phyloP scores from a whole-genome alignment of 2,329 filamentous ascomycete genomes.

The Fusarium xyrophilum region DNA sequence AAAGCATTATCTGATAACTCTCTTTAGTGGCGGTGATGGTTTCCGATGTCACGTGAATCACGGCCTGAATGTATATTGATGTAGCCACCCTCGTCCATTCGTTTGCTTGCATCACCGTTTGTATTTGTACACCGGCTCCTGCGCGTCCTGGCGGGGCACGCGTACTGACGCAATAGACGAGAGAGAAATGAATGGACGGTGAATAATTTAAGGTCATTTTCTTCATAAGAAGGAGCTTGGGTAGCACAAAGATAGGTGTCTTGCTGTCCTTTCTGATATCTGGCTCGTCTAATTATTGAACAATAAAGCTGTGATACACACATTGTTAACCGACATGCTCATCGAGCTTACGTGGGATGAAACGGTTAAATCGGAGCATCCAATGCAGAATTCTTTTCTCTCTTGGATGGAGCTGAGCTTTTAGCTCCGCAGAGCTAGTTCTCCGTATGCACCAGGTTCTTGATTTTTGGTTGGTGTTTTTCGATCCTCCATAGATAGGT shows the following conservation, averaged over 20 bases:
- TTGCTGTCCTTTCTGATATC: not conserved
- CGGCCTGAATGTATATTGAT: conserved; percentile 25
- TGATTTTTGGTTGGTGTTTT: conserved; percentile 18
- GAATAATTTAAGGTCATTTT: conserved; percentile 6
- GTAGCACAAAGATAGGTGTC: not conserved
- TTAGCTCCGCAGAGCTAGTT: conserved; percentile 12
- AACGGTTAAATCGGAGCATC: not conserved
- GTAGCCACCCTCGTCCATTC: conserved; percentile 27
- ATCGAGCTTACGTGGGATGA: conserved; percentile 24
- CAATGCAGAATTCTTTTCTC: not conserved
- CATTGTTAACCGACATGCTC: conserved; percentile 7
- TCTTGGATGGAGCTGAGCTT: conserved; percentile 5
- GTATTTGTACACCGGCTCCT: conserved; percentile 22
- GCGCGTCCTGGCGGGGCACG: conserved; percentile 21
- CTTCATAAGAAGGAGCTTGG: not conserved
- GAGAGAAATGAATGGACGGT: conserved; percentile 18
- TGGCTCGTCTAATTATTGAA: conserved; percentile 12
- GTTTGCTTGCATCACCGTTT: conserved; percentile 19
- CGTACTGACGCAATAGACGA: conserved; percentile 26
- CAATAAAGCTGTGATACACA: conserved; percentile 11
- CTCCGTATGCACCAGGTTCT: not conserved
- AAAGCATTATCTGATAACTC: not conserved
- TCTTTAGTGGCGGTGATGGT: conserved; percentile 5
- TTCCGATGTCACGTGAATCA: conserved; percentile 27
- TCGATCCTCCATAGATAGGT: conserved; percentile 2